Conservation (phyloP, 768 basidiomycete genomes). For the Tulasnella sp. region DNA sequence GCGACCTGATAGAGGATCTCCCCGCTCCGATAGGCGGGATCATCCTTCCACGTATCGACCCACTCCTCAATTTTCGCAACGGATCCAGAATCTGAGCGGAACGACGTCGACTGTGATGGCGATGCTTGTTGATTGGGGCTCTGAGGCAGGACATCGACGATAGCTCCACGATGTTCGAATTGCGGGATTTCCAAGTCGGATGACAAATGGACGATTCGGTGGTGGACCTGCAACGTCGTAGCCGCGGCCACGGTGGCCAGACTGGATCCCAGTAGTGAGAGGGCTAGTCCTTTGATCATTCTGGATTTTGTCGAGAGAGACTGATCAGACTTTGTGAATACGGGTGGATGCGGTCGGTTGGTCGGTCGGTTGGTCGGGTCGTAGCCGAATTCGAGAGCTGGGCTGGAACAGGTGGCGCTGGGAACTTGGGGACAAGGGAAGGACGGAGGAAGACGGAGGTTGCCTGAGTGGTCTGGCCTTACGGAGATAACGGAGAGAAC, state of each 20-base stretch:
- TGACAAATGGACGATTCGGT: neutral
- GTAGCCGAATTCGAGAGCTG: neutral
- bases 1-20: slow-evolving; percentile 55
- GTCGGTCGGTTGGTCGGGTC: too few relatives aligned
- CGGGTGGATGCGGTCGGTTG: too few relatives aligned
- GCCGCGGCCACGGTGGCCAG: neutral
- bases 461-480: neutral
- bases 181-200: neutral
- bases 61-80: neutral
- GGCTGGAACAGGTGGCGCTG: neutral
- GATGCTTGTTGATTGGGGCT: neutral
- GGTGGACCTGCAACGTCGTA: neutral
- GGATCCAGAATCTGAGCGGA: neutral
- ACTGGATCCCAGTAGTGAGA: neutral
- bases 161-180: neutral
- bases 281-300: neutral
- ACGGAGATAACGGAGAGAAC: neutral
- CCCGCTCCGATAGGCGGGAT: neutral
- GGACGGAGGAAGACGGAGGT: neutral
- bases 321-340: too few relatives aligned
- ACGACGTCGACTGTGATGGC: neutral
- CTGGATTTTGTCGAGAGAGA: neutral
- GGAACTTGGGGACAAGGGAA: neutral
- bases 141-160: neutral
- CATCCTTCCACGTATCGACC: neutral